These are phyloP conservation scores for Scutellaria barbata DNA, from an alignment of 257 asterid species.

Conservation along the genomic window DNA sequence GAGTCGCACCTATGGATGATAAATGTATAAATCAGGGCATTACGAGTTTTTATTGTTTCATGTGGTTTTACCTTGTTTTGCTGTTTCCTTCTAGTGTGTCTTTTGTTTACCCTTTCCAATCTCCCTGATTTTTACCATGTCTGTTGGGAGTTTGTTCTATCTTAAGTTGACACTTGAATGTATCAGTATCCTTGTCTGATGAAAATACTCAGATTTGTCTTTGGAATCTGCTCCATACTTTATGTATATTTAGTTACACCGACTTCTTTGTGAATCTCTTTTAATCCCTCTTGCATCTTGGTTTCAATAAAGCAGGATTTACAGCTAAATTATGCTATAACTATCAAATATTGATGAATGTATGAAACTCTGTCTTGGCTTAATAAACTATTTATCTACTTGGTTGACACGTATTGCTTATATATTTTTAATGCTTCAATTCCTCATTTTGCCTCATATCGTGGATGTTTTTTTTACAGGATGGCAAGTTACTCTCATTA, in stretches of 20 bases:
- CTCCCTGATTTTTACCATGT: not conserved
- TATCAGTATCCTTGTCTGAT: not conserved
- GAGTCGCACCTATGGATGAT: not conserved
- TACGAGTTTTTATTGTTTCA: not conserved
- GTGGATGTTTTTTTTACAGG: conserved; percentile 52
- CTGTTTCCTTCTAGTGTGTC: not conserved
- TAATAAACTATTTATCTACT: conserved; percentile 3
- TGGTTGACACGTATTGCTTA: not conserved
- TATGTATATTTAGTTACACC: not conserved
- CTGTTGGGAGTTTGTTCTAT: too few species aligned
- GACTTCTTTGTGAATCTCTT: not conserved
- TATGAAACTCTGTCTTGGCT: conserved; percentile 2
- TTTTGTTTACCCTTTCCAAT: not conserved
- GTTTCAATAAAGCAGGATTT: not conserved
- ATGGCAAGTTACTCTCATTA: conserved; percentile 65
- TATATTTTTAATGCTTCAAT: conserved; percentile 5
- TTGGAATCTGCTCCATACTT: not conserved
- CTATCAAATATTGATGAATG: not conserved
- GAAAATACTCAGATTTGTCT: not conserved
- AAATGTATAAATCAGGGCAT: not conserved
- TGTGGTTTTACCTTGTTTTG: not conserved
- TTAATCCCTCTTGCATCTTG: not conserved
- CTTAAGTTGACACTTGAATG: too few species aligned
- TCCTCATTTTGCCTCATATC: conserved; percentile 3
- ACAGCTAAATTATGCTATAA: not conserved